A percentile compares a stretch with the other conserved stretches of the same genome.
These are phyloP conservation scores for Boletus subparvulus DNA, from an alignment of 768 basidiomycete genomes.

Conservation along the genomic window DNA sequence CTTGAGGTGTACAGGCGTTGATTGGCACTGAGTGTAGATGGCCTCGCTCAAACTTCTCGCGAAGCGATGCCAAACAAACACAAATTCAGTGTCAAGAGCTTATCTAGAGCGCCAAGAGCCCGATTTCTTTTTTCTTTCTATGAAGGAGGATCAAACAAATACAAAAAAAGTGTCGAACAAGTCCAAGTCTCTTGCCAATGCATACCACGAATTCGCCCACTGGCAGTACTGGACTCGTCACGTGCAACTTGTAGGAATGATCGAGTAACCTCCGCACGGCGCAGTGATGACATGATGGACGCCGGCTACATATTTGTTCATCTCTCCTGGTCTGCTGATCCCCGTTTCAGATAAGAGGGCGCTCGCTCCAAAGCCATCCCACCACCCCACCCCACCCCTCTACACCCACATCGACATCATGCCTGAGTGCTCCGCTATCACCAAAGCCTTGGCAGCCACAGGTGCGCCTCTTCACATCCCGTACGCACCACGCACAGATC, in stretches of 20 bases:
- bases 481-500: neutral
- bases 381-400: neutral
- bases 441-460: conserved; percentile 46
- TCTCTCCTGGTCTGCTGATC: conserved; percentile 15
- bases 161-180: too few species aligned
- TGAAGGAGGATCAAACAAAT: too few species aligned
- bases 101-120: too few species aligned
- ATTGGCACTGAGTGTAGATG: conserved; percentile 4
- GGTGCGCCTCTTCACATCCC: conserved; percentile 36
- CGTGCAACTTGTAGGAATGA: too few species aligned
- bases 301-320: conserved; percentile 1
- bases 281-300: too few species aligned
- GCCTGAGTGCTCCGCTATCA: conserved; percentile 55
- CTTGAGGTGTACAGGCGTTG: conserved; percentile 29
- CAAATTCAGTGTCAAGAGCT: conserved; percentile 9
- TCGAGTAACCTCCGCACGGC: too few species aligned
- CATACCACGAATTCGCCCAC: too few species aligned
- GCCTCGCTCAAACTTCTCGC: neutral
- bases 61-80: conserved; percentile 14
- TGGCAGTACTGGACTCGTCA: too few species aligned
- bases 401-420: conserved; percentile 46
- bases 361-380: neutral
- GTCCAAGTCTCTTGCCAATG: too few species aligned
- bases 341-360: conserved; percentile 14
- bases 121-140: too few species aligned